phyloP scores from a whole-genome alignment of 2,329 filamentous ascomycete species.

The Epichloe gansuensis region DNA sequence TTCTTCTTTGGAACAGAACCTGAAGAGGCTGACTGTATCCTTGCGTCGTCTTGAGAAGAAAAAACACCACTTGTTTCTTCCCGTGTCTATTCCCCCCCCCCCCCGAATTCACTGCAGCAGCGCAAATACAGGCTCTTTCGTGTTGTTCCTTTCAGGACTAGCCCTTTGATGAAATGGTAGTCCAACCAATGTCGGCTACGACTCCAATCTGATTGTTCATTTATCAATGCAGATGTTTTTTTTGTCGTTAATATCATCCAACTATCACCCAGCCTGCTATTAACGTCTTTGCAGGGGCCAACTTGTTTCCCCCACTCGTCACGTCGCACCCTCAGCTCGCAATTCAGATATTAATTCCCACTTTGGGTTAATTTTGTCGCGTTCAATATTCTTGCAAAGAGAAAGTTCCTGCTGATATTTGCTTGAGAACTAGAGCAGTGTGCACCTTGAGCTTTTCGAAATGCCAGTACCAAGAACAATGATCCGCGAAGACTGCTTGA shows the following conservation, averaged over 20 bases:
- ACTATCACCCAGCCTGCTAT: not conserved
- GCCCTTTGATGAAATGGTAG: not conserved
- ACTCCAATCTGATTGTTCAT: not conserved
- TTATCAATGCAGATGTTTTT: not conserved
- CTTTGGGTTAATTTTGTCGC: no score
- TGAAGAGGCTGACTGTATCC: constrained; percentile 3
- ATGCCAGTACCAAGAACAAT: constrained; percentile 6
- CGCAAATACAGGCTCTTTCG: not conserved
- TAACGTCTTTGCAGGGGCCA: not conserved
- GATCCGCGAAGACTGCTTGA: not conserved
- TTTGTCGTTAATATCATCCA: not conserved
- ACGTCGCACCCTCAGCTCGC: not conserved
- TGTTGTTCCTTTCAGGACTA: not conserved
- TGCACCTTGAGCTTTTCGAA: not conserved
- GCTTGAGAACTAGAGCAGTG: not conserved
- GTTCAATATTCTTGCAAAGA: not conserved
- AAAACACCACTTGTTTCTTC: no score
- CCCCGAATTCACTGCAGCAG: constrained; percentile 5
- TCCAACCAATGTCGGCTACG: not conserved
- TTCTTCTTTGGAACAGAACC: constrained; percentile 15
- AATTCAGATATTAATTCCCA: no score
- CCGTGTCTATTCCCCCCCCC: not conserved
- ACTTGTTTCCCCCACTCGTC: not conserved
- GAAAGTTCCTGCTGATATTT: not conserved
- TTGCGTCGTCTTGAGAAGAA: constrained; percentile 6